Evolutionary conservation across 2,329 filamentous ascomycete genomes (phyloP), one percentile per base, ranked within the genome.

Genomic region (Paramyrothecium roridum): DNA sequence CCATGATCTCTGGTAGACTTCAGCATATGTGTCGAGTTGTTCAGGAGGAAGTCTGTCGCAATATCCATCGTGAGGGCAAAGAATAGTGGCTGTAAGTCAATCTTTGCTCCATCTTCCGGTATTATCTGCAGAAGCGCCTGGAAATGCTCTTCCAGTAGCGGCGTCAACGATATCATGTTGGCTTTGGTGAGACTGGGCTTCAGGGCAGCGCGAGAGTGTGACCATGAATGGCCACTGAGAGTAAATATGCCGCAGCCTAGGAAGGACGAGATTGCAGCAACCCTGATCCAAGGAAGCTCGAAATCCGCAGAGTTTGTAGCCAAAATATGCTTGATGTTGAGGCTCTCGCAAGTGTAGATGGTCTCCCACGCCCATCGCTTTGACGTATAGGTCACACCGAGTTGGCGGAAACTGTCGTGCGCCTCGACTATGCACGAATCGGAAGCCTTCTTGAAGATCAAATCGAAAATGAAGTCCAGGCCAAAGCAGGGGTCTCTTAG

Each of bases 241-340:
- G 76, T 75, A 60, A 82, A 82, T 50, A 82, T 80, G 8, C 77
- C 77, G 20, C 66, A 59, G 0, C 78, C 78, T 19, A 80, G 70
- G 1, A 80, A 61, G 17, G 70, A 69, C 2, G 61, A 56, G 54
- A 79, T 73, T 23, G 70, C 70, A 3, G 67, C 60, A 2, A 69
- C 64, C 17, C 76, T 67, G 57, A 72, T 60, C 34, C 61, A 62
- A 11, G 69, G 76, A 23, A 73, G 73, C 33, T 68, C 65, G 56
- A 78, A 86, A 54, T 84, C 79, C 2, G 73, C 65, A 57, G 82
- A 84, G 20, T 78, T 76, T 0, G 74, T 74, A 1, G 80, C 77
- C 2, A 86, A 73, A 3, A 85, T 72, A 1, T 81, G 76, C 59
- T 84, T 80, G 52, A 85, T 71, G 59, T 85, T 86, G 13, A 75